Evolutionary conservation across 1,284 basidiomycete species (phyloP), one percentile per base, ranked within the genome.

Genomic region (Leccinum solheimii): DNA sequence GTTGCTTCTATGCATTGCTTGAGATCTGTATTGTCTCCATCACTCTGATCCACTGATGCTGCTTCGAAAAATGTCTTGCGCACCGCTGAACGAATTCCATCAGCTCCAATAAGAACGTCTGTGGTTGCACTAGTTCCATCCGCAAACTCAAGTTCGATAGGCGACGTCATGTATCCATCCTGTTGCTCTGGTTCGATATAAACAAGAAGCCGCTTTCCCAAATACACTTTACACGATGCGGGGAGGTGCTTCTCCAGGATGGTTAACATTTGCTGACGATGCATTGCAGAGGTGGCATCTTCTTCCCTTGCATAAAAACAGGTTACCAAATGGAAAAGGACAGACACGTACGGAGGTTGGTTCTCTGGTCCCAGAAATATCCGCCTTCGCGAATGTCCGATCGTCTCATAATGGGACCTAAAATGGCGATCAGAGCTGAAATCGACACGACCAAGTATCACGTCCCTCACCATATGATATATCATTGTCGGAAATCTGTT

Each of bases 231-330:
- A 32, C 71, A 73, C 1, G 61, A 67, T 1, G 67, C 57, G 14
- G 69, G 70, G 21, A 71, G 59, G 13, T 61, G 50, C 50, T 55
- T 62, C 60, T 70, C 62, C 2, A 71, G 58, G 43, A 67, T 50
- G 7, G 65, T 43, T 4, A 73, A 10, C 64, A 72, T 60, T 0
- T 72, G 58, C 40, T 68, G 70, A 52, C 70, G 64, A 30, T 70
- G 70, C 64, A 70, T 65, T 4, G 58, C 1, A 3, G 58, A 56
- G 2, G 58, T 54, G 6, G 55, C 43, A 61, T 49, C 4, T 54
- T 71, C 68, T 57, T 30, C 13, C 3, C 10, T 5, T 43, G 7
- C 4, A 13, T 62, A 13, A 1, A 62, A 21, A 38, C 9, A 1
- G 3, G 5, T 30, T 9, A 36, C 5, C 52, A 53, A 21, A 34